Percentiles rank a stretch among this genome's conserved stretches.
phyloP scores from a whole-genome alignment of 371 early-diverging fungal genomes.

The Syncephalastrum racemosum region DNA sequence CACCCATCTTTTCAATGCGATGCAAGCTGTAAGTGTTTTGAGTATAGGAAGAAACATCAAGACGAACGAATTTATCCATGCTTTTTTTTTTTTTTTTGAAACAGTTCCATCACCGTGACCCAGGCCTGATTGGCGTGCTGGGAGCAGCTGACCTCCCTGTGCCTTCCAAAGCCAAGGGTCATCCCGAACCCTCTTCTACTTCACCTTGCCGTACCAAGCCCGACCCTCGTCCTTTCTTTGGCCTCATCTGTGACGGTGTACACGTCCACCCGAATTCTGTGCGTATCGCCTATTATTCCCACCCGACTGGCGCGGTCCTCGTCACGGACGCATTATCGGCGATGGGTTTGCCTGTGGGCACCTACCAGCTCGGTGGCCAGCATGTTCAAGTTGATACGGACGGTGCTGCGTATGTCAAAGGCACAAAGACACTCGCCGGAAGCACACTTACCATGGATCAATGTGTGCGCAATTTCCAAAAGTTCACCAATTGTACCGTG shows the following conservation, averaged over 20 bases:
- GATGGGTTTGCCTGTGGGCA: slow-evolving; percentile 74
- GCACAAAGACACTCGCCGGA: slow-evolving; percentile 80
- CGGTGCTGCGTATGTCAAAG: slow-evolving; percentile 74
- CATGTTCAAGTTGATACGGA: slow-evolving; percentile 57
- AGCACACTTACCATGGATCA: slow-evolving; percentile 70
- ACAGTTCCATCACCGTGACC: slow-evolving; percentile 79
- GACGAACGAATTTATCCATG: background rate
- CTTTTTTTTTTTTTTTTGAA: slow-evolving; percentile 8
- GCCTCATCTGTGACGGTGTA: slow-evolving; percentile 78
- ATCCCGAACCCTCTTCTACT: slow-evolving; percentile 32
- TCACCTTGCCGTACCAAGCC: slow-evolving; percentile 30
- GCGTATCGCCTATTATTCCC: slow-evolving; percentile 76
- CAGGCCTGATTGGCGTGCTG: slow-evolving; percentile 74
- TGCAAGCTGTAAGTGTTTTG: slow-evolving; percentile 61
- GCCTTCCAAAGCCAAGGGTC: slow-evolving; percentile 26
- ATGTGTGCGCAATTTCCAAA: slow-evolving; percentile 78
- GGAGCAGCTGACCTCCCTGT: slow-evolving; percentile 53
- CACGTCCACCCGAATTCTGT: slow-evolving; percentile 82
- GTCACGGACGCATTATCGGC: slow-evolving; percentile 82
- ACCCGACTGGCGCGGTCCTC: slow-evolving; percentile 70
- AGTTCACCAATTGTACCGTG: slow-evolving; percentile 74
- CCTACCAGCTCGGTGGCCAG: slow-evolving; percentile 67
- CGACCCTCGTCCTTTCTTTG: slow-evolving; percentile 72
- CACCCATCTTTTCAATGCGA: slow-evolving; percentile 86
- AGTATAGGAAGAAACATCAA: background rate